Base-by-base conservation (phyloP, 2,329 filamentous ascomycete genomes). In the Trichothecium sympodiale region DNA sequence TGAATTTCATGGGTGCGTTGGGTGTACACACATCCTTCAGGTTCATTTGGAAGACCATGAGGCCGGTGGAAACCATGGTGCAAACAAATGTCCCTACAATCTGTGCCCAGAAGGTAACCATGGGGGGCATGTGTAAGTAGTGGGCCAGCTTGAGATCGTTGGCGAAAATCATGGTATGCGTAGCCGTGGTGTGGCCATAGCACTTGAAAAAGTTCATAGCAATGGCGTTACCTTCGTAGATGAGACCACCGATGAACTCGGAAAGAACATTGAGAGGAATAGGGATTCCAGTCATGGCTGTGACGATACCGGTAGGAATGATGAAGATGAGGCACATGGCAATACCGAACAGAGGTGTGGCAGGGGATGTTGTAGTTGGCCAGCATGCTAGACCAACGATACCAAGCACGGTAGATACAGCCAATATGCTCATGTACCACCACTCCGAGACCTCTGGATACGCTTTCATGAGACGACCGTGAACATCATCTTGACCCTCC, bases 61-160 rank as follows among this genome's bases (percentile, higher is more conserved):
- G 62, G 12, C 69, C 48, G 4, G 61, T 61, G 5, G 63, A 65
- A 4, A 67, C 51, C 28, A 69, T 53, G 9, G 64, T 67, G 25
- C 65, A 66, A 10, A 64, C 41, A 38, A 68, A 46, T 29, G 64
- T 64, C 29, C 63, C 62, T 27, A 55, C 56, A 3, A 61, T 60
- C 46, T 72, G 67, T 7, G 60, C 62, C 25, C 59, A 55, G 47
- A 71, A 71, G 3, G 65, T 53, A 9, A 61, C 64, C 4, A 59
- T 55, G 0, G 62, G 63, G 0, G 66, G 60, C 29, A 71, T 62
- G 45, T 36, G 28, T 37, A 68, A 50, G 47, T 70, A 69, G 38
- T 68, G 65, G 2, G 58, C 67, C 26, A 71, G 49, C 47, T 71
- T 71, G 57, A 69, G 57, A 42, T 71, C 67, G 41, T 62, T 57